phyloP scores from a whole-genome alignment of 1,284 basidiomycete species.

The Austropuccinia psidii region DNA sequence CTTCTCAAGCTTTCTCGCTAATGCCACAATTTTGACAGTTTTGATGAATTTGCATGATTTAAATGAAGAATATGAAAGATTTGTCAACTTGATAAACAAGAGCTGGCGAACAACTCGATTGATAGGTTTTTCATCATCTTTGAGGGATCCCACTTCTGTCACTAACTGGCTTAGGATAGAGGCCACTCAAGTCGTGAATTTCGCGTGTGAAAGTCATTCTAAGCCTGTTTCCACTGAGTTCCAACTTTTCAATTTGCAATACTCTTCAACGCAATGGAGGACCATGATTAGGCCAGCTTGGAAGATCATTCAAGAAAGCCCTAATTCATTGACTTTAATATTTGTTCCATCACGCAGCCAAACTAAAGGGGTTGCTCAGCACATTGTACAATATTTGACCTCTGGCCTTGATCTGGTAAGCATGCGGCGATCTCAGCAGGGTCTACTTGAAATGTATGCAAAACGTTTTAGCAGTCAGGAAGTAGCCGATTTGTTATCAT shows the following conservation, averaged over 20 bases:
- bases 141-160: constrained; percentile 71
- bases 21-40: constrained; percentile 61
- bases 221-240: constrained; percentile 64
- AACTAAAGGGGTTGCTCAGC: constrained; percentile 66
- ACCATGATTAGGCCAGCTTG: constrained; percentile 88
- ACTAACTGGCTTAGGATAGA: constrained; percentile 75
- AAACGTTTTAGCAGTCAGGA: constrained; percentile 59
- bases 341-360: constrained; percentile 83
- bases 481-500: constrained; percentile 68
- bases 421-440: constrained; percentile 44
- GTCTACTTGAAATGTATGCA: constrained; percentile 59
- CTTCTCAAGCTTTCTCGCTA: constrained; percentile 47
- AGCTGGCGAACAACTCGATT: constrained; percentile 57
- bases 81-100: constrained; percentile 55
- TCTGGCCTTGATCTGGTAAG: constrained; percentile 62
- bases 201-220: constrained; percentile 73
- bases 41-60: constrained; percentile 79
- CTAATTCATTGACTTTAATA: constrained; percentile 60
- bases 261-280: constrained; percentile 79
- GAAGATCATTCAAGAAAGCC: constrained; percentile 47
- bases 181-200: constrained; percentile 61
- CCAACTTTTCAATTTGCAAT: constrained; percentile 75
- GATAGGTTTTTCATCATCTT: constrained; percentile 68
- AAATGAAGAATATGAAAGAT: constrained; percentile 71
- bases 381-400: constrained; percentile 81